These are phyloP conservation scores for Xerocomellus dryophilus DNA, from an alignment of 768 basidiomycete species.

Conservation along the genomic window DNA sequence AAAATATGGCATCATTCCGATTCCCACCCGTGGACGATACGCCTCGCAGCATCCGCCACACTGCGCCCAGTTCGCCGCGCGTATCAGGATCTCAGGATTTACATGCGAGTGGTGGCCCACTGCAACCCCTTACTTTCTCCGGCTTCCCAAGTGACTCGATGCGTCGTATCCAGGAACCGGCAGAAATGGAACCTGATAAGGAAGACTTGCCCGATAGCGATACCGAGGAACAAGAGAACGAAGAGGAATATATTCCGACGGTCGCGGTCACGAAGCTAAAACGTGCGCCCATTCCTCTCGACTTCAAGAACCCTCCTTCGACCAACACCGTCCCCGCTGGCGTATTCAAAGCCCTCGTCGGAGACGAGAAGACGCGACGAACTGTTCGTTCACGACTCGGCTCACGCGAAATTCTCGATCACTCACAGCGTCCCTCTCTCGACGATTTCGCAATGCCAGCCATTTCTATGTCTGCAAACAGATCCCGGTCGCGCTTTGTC, in stretches of 20 bases:
- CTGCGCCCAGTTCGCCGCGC: conserved; percentile 40
- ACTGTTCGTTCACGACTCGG: conserved; percentile 73
- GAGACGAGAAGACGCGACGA: conserved; percentile 66
- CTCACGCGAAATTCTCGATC: conserved; percentile 72
- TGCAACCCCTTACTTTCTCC: conserved; percentile 59
- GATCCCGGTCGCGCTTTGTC: conserved; percentile 51
- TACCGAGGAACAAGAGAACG: conserved; percentile 11
- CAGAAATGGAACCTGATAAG: conserved; percentile 10
- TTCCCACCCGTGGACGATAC: conserved; percentile 61
- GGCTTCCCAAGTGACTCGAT: conserved; percentile 49
- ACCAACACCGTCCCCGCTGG: conserved; percentile 83
- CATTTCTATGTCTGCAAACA: conserved; percentile 61
- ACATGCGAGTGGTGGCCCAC: conserved; percentile 19
- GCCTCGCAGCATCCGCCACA: conserved; percentile 47
- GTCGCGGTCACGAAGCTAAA: conserved; percentile 39
- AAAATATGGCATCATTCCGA: conserved; percentile 71
- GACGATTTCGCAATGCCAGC: conserved; percentile 70
- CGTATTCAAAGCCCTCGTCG: conserved; percentile 74
- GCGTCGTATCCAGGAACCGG: conserved; percentile 15
- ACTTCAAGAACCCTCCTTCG: conserved; percentile 64
- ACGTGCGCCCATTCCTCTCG: conserved; percentile 75
- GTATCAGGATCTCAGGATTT: conserved; percentile 27
- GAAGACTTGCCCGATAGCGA: conserved; percentile 8
- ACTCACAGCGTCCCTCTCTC: conserved; percentile 65
- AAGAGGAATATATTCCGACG: conserved; percentile 14